Conservation (phyloP, 345 rosid genomes). For the Garcia nutans region DNA sequence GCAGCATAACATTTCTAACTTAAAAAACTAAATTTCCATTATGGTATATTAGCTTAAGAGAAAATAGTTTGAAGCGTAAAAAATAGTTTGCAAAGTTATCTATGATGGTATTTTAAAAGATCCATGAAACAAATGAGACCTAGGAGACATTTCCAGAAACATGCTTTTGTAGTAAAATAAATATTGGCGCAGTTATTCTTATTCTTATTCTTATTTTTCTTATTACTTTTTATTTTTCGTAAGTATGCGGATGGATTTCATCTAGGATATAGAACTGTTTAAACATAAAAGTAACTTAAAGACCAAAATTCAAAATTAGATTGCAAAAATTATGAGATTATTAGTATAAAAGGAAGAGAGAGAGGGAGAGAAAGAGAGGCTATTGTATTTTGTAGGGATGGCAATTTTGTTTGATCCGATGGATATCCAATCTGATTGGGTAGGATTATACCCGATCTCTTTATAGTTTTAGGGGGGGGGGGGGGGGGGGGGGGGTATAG, state of each 20-base stretch:
- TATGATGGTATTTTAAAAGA: neutral
- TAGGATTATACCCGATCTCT: too few species aligned
- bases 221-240: neutral
- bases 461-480: too few species aligned
- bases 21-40: neutral
- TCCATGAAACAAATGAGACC: conserved; percentile 10
- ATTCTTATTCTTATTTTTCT: neutral
- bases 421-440: too few species aligned
- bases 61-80: neutral
- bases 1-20: neutral
- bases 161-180: neutral
- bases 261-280: neutral
- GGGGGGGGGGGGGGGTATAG: too few species aligned
- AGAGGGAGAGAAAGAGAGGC: neutral
- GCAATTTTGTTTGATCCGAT: too few species aligned
- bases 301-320: neutral
- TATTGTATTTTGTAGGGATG: neutral
- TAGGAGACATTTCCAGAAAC: neutral
- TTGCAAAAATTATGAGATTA: neutral
- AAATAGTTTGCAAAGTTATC: neutral
- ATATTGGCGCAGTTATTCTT: neutral
- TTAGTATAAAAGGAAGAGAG: neutral
- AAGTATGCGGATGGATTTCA: neutral
- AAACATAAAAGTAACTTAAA: neutral
- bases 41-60: neutral